Percentiles rank a stretch among this genome's conserved stretches.
phyloP scores from a whole-genome alignment of 31 red algal species.

The Asparagopsis taxiformis region DNA sequence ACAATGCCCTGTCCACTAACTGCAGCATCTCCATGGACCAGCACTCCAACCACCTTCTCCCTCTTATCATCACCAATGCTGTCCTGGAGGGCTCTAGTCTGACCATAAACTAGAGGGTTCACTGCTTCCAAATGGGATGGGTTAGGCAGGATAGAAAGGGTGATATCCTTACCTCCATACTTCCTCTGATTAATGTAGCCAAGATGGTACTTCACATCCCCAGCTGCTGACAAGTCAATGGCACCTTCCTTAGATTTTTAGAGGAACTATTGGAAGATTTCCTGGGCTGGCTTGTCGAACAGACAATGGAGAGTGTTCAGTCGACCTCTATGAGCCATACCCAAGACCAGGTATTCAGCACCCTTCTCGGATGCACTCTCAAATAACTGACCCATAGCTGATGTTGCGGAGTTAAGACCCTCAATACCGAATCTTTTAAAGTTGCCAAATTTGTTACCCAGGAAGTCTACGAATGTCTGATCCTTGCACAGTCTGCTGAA shows the following conservation, averaged over 20 bases:
- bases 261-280: conserved; percentile 1
- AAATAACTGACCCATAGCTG: neutral
- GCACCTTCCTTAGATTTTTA: neutral
- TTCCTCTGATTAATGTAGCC: neutral
- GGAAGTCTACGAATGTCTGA: neutral
- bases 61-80: conserved; percentile 1
- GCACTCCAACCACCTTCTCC: conserved; percentile 3
- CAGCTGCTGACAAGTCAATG: neutral
- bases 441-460: neutral
- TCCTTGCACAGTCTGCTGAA: neutral
- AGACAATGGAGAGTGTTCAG: conserved; percentile 1
- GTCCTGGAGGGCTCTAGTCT: neutral
- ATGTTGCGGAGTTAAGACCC: neutral
- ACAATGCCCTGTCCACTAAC: conserved; percentile 35
- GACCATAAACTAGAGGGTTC: conserved; percentile 19
- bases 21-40: conserved; percentile 40
- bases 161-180: neutral
- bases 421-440: neutral
- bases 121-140: conserved; percentile 22
- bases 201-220: conserved; percentile 19
- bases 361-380: neutral
- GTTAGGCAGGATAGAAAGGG: conserved; percentile 10
- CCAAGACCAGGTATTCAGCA: neutral
- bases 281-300: neutral
- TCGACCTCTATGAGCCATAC: conserved; percentile 18